Conservation (phyloP, 257 asterid species). For the Primulina eburnea region DNA sequence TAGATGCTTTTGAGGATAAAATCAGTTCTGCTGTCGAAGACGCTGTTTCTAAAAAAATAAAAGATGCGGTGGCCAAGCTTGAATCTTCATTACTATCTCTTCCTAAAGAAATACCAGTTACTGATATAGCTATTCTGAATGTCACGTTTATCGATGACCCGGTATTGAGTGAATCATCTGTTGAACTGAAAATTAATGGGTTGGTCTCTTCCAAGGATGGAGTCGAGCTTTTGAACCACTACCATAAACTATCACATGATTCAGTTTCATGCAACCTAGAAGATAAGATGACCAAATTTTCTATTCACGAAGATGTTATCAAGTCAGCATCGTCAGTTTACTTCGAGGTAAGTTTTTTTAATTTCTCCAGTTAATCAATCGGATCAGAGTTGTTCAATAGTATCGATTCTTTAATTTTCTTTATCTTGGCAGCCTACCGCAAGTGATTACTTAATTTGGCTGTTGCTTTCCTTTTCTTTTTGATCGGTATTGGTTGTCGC, state of each 20-base stretch:
- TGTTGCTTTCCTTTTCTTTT: background rate
- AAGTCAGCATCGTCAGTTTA: constrained; percentile 67
- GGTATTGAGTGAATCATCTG: constrained; percentile 46
- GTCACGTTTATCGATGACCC: constrained; percentile 68
- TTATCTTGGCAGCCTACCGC: background rate
- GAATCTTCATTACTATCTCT: constrained; percentile 63
- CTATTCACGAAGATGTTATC: constrained; percentile 69
- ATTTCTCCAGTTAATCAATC: background rate
- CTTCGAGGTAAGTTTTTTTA: constrained; percentile 57
- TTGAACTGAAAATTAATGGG: constrained; percentile 66
- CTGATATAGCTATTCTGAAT: constrained; percentile 53
- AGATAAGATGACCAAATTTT: constrained; percentile 61
- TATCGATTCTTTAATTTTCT: no score
- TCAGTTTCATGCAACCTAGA: constrained; percentile 41
- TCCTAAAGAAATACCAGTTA: constrained; percentile 72
- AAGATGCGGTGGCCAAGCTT: constrained; percentile 49
- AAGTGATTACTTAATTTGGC: background rate
- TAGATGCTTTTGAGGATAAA: constrained; percentile 68
- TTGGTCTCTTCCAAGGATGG: constrained; percentile 48
- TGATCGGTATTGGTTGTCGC: background rate
- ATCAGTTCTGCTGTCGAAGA: constrained; percentile 72
- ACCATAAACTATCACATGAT: constrained; percentile 27
- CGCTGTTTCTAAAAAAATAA: constrained; percentile 58
- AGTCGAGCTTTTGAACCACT: constrained; percentile 28
- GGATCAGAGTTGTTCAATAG: background rate